Percentiles rank a stretch among this genome's conserved stretches.
Evolutionary conservation across 2,329 filamentous ascomycete genomes (phyloP).

Genomic region (Tolypocladium sp.): DNA sequence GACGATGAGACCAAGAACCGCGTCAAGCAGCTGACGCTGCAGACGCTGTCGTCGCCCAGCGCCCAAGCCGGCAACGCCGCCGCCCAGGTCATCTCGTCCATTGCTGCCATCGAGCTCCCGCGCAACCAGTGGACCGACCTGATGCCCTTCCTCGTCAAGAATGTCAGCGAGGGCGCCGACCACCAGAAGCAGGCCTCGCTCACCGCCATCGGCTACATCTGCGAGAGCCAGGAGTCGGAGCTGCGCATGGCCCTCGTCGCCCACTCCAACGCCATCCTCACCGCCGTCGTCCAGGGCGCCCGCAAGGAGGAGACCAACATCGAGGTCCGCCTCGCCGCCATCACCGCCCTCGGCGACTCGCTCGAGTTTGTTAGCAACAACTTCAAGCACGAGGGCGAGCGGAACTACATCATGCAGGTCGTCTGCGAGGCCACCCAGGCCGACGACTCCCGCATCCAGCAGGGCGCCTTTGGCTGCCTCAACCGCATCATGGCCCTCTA

Average conservation of each 20-base stretch:
- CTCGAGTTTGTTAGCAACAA: conserved; percentile 97
- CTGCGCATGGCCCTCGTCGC: conserved; percentile 70
- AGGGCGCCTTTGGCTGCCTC: conserved; percentile 90
- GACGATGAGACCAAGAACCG: conserved; percentile 73
- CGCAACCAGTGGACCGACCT: conserved; percentile 89
- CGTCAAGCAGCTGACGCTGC: conserved; percentile 84
- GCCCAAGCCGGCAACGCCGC: conserved; percentile 78
- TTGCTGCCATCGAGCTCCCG: conserved; percentile 90
- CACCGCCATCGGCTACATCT: conserved; percentile 96
- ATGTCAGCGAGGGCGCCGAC: conserved; percentile 77
- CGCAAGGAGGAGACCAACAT: conserved; percentile 89
- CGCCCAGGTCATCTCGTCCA: conserved; percentile 90
- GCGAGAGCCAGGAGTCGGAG: conserved; percentile 86
- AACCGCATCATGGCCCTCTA: conserved; percentile 99
- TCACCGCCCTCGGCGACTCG: conserved; percentile 89
- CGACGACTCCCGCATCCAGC: conserved; percentile 81
- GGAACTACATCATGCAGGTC: conserved; percentile 99
- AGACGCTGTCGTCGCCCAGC: conserved; percentile 74
- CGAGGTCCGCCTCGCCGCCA: conserved; percentile 87
- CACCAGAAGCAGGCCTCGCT: conserved; percentile 91
- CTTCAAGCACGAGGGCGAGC: conserved; percentile 97
- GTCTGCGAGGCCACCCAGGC: conserved; percentile 98
- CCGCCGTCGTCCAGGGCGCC: conserved; percentile 93
- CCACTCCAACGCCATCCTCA: conserved; percentile 96
- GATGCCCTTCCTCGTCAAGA: conserved; percentile 81